Base-by-base conservation (phyloP, 257 asterid genomes). In the Galeopsis tetrahit region DNA sequence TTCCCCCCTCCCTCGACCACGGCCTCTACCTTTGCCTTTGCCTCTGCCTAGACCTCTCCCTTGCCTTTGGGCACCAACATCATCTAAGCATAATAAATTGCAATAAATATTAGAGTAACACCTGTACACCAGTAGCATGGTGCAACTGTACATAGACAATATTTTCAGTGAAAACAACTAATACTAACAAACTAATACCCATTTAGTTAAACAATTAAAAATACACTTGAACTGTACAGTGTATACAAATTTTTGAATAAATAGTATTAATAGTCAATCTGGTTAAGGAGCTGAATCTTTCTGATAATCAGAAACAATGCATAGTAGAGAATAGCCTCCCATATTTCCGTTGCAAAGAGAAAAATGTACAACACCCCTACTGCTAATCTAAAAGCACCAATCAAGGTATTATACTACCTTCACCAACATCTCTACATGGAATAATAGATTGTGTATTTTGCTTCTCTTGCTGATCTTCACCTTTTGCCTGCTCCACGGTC, bases 371-470 rank as follows among this genome's bases (percentile, higher is more conserved):
- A 33, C 3, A 32, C 36, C 43, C 42, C 35, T 4, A 60, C 68
- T 17, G 62, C 76, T 61, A 34, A 46, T 67, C 32, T 48, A 21
- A 3, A 46, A n/a, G 13, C 15, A 15, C 15, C 2, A 56, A 44
- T 44, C 38, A 56, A 65, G 38, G 7, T 6, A 40, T 46, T 52
- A 63, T 5, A 14, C 38, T 75, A 86, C 89, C 89, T 80, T 74
- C 82, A 73, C 60, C 77, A 62, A 15, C 21, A 53, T 75, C 83
- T 32, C 67, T 55, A 10, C 44, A 31, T 32, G 73, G 66, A 21
- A 21, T 21, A 40, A 34, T 38, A 10, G 59, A 63, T 46, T 79
- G 80, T 28, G 64, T 74, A 31, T 71, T 66, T 40, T 5, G 76
- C 68, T 69, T 72, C 17, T 73, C 72, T 55, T 42, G 66, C 66